Evolutionary conservation across 1,139 yeast genomes (phyloP), one percentile per base, ranked within the genome.

Genomic region (Yarrowia galli): DNA sequence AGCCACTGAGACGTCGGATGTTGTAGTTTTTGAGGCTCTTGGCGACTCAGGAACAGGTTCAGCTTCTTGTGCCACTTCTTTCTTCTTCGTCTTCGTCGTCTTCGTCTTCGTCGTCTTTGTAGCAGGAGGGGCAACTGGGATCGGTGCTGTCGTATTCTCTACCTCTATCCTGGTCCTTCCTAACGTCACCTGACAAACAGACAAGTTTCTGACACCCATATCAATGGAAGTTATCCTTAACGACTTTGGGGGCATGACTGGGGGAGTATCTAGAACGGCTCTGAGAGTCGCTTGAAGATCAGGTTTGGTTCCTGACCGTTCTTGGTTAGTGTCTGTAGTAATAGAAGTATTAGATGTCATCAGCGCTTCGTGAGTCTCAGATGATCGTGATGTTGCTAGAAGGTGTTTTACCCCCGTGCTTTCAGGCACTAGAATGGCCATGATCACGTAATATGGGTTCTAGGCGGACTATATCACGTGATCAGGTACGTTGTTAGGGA

Each of bases 121-220:
- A 13, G 6, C 40, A 9, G 10, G 38, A 35, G 15, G 15, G 15
- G 38, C 12, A 35, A 3, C 3, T 35, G n/a, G n/a, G n/a, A 15
- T 36, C 3, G 40, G n/a, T 15, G n/a, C 8, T 7, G 15, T 8
- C n/a, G n/a, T 2, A 15, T 13, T 9, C 23, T 18, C 46, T 5
- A 18, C 10, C 46, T 42, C 46, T 12, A 18, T 32, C 10, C 20
- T 22, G 6, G 15, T 35, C 9, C 60, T 53, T 40, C 16, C 60
- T 3, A 53, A 23, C 9, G 43, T 22, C n/a, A 61, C 56, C 18
- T 46, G 56, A 10, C 66, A 61, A 4, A 61, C 40, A n/a, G 56
- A 35, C 46, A 61, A 38, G 56, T 61, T 61, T 23, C 38, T 46
- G 9, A 61, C 56, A n/a, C 66, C 66, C 56, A 61, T 46, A 36